Base-by-base conservation (phyloP, 306 rosid genomes). In the Lithocarpus polystachyus region DNA sequence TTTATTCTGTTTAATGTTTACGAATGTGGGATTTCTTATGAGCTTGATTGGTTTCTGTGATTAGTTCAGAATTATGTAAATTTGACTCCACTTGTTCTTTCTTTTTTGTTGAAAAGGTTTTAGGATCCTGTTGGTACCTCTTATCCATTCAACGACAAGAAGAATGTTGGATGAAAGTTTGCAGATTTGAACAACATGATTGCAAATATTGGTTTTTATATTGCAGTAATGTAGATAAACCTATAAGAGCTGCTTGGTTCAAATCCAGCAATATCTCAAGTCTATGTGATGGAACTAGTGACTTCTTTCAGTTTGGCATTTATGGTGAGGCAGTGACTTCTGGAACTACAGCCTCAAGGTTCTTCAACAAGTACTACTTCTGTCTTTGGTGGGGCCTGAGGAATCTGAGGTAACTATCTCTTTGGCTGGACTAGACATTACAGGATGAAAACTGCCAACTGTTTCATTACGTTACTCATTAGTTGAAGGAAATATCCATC, bases 121-220 rank as follows among this genome's bases (percentile, higher is more conserved):
- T 85, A 75, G 93, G 93, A 57, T 79, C 93, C 40, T 68, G 85
- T 23, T 89, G 88, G 89, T 89, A 89, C 37, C 78, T 87, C 51
- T 68, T 87, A 56, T 79, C 93, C 18, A 81, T 86, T 23, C 90
- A 78, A 81, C 37, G 92, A 24, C 91, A 89, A 52, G 85, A 85
- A 19, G 91, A 85, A 75, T 90, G 95, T 60, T 90, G 95, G 95
- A 87, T 79, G 80, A 87, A 81, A 53, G 92, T 76, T 28, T 90
- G 95, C 43, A 45, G 24, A 28, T 71, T 84, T 60, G 68, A 87
- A 54, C 31, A 28, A 2, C 81, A 83, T 22, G 4, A 48, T 0
- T 89, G 93, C 72, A 84, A 69, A 56, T 79, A 87, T 77, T 33
- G 75, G 74, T 87, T 81, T 75, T 82, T 87, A 52, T 87, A 87